Base-by-base conservation (phyloP, 1,284 basidiomycete genomes). In the Cutaneotrichosporon mucoides region DNA sequence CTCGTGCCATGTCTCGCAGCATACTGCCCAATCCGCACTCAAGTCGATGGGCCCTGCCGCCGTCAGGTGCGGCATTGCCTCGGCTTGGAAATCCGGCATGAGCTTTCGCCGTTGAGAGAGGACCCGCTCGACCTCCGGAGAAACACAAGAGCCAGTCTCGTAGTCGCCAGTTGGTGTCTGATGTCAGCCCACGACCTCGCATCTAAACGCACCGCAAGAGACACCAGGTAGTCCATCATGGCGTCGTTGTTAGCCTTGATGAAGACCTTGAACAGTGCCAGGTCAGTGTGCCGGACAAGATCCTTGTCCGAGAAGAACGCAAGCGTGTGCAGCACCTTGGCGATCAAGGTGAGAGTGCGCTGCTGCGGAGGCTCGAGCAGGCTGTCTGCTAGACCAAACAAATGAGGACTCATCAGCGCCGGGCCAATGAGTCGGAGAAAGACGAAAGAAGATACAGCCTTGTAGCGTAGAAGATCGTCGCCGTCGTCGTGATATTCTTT, bases 341-440 rank as follows among this genome's bases (percentile, higher is more conserved):
- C 71, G 10, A 71, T 41, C 12, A 67, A 54, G 1, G 66, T 73
- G 10, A 70, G 38, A 0, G 65, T 69, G 4, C 59, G 47, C 49
- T 70, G 68, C 11, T 63, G 60, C 4, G 42, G 52, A 5, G 45
- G 9, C 1, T 56, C 56, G 0, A 61, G 63, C 1, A 70, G 58
- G n/a, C 64, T 43, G 52, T 60, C 56, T 1, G 68, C 58, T 13
- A 73, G 64, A 6, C 65, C 68, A 45, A 72, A 72, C 7, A 70
- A 52, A 34, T 73, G 67, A 4, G 71, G 71, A 16, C 63, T 59
- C 67, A 73, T 69, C 11, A 73, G 44, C 5, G 70, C 70, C 6
- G 71, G 71, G 6, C 66, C 68, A 15, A 73, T 68, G 6, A 73
- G 63, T 7, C 71, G 71, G 8, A 73, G 64, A 52, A 73, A 71